Base-by-base conservation (phyloP, 2,329 filamentous ascomycete species). In the Byssothecium circinans region DNA sequence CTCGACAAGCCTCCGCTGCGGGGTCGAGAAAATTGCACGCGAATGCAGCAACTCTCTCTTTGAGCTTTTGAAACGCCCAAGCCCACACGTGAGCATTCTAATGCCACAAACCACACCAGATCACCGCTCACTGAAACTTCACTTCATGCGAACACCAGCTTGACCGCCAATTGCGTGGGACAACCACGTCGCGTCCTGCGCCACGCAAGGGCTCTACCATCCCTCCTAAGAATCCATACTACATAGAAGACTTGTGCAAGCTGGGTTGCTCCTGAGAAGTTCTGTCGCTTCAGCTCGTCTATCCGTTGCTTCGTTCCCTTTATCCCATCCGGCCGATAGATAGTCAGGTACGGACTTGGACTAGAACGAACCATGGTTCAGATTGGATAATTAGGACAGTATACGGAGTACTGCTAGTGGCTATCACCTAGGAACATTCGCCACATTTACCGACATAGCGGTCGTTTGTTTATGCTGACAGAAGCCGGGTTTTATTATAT, bases 331-430 rank as follows among this genome's bases (percentile, higher is more conserved):
- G 45, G 52, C 50, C 55, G 30, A 51, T 51, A 60, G 43, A 41
- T 40, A 50, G 29, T 41, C 54, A 58, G 56, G 59, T 50, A 57
- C 53, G 30, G 45, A 25, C 46, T 39, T 32, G 43, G 32, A 15
- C 7, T 15, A 43, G 42, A 41, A 25, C 54, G 47, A 55, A 30
- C 50, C 45, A 41, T 42, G 52, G 52, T 20, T 47, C 51, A 43
- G 40, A 54, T 51, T 54, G 56, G 53, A 50, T 58, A 58, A 62
- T 58, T 52, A 43, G 47, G 54, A 49, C 46, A 50, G 60, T 14
- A 34, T n/a, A 34, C 12, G 17, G n/a, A n/a, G n/a, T n/a, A n/a
- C n/a, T n/a, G n/a, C n/a, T n/a, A n/a, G n/a, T n/a, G 23, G 10
- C 32, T 25, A 25, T 25, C 23, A 25, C 10, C 10, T 10, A 25